A percentile compares a stretch with the other conserved stretches of the same genome.
These are phyloP conservation scores for Eucalyptus pumila DNA, from an alignment of 345 rosid genomes.

Conservation along the genomic window DNA sequence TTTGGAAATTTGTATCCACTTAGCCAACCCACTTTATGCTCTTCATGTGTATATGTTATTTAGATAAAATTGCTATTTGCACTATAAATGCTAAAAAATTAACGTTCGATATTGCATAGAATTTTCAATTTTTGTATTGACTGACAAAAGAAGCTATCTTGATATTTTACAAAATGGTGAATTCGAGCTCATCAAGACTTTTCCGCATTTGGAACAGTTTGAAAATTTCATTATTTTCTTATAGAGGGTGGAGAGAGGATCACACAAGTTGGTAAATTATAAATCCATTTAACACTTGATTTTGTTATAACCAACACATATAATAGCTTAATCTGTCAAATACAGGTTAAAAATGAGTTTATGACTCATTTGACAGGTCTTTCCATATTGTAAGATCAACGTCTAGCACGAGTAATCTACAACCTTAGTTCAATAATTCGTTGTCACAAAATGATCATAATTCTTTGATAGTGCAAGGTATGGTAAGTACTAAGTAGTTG, in stretches of 20 bases:
- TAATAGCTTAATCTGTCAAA: neutral
- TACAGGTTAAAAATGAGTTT: too few relatives aligned
- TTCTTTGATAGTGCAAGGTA: neutral
- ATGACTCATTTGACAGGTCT: neutral
- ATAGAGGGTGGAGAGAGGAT: neutral
- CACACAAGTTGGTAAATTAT: neutral
- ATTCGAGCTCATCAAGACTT: neutral
- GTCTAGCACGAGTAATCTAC: neutral
- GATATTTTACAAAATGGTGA: neutral
- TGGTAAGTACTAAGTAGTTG: neutral
- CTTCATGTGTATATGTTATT: too few relatives aligned
- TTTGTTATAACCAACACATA: neutral
- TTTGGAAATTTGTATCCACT: neutral
- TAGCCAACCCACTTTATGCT: neutral
- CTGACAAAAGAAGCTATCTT: neutral
- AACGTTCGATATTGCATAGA: neutral
- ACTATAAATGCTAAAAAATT: too few relatives aligned
- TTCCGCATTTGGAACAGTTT: neutral
- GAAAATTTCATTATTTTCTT: too few relatives aligned
- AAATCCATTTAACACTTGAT: neutral
- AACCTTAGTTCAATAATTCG: neutral
- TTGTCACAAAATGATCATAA: neutral
- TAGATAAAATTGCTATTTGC: too few relatives aligned
- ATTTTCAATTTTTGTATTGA: neutral
- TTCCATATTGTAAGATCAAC: neutral